These are phyloP conservation scores for Apium graveolens DNA, from an alignment of 129 eudicot species.

Conservation along the genomic window DNA sequence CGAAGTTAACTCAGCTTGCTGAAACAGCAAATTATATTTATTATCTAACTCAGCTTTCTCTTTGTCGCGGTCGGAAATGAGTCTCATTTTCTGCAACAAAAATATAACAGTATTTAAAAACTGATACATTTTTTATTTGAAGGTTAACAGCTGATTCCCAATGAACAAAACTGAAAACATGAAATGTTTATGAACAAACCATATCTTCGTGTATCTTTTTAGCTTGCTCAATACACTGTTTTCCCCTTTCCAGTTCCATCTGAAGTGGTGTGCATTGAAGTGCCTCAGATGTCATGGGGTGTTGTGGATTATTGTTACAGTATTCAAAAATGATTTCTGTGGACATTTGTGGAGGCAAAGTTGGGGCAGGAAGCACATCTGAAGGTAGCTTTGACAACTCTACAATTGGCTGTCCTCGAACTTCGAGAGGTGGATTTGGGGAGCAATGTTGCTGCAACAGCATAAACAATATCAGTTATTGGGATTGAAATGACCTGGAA, in stretches of 20 bases:
- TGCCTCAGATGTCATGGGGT: conserved; percentile 11
- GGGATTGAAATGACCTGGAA: neutral
- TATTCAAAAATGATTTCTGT: neutral
- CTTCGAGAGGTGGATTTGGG: conserved; percentile 3
- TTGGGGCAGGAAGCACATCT: neutral
- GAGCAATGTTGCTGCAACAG: conserved; percentile 2
- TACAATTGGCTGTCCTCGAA: conserved; percentile 1
- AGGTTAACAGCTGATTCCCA: neutral
- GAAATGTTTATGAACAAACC: conserved; percentile 25
- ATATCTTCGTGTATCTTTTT: conserved; percentile 36
- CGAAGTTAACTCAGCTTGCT: conserved; percentile 26
- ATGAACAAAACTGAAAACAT: neutral
- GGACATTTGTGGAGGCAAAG: conserved; percentile 3
- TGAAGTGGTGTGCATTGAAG: conserved; percentile 35
- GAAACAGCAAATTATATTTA: conserved; percentile 38
- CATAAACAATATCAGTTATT: neutral
- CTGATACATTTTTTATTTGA: neutral
- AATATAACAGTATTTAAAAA: neutral
- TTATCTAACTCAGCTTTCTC: conserved; percentile 37
- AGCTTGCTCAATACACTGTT: conserved; percentile 26
- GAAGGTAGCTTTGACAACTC: conserved; percentile 5
- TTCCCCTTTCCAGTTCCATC: conserved; percentile 36
- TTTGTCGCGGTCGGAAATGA: conserved; percentile 36
- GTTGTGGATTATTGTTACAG: conserved; percentile 16
- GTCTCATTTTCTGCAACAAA: conserved; percentile 30